Percentiles rank a stretch among this genome's conserved stretches.
phyloP scores from a whole-genome alignment of 345 rosid genomes.

The Geranium rotundifolium region DNA sequence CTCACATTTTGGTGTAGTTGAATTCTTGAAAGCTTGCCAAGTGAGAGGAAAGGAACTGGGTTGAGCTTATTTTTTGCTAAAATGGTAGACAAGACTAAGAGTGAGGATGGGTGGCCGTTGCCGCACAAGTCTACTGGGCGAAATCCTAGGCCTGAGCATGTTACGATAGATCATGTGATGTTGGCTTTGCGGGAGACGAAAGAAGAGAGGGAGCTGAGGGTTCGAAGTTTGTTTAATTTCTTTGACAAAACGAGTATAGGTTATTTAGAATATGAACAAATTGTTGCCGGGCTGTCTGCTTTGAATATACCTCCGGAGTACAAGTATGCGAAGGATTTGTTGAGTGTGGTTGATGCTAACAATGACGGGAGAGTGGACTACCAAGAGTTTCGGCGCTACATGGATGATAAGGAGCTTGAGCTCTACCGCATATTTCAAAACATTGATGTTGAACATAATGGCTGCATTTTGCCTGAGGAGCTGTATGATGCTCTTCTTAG shows the following conservation, averaged over 20 bases:
- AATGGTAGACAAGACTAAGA: conserved; percentile 6
- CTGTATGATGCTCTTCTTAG: conserved; percentile 59
- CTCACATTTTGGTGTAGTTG: too few species aligned
- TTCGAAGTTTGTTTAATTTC: conserved; percentile 44
- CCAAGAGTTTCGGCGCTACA: conserved; percentile 54
- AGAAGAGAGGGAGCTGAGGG: conserved; percentile 48
- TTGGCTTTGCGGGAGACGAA: conserved; percentile 54
- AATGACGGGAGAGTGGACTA: conserved; percentile 58
- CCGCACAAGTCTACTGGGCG: conserved; percentile 9
- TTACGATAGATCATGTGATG: conserved; percentile 56
- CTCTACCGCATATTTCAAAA: conserved; percentile 57
- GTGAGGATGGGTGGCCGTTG: not conserved
- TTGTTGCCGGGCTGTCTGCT: conserved; percentile 48
- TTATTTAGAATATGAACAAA: conserved; percentile 42
- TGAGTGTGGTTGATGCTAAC: conserved; percentile 52
- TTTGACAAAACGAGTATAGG: conserved; percentile 44
- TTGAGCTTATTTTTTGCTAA: conserved; percentile 3
- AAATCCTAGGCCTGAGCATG: conserved; percentile 24
- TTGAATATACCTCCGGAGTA: conserved; percentile 54
- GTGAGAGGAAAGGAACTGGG: not conserved
- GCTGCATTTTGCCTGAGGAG: conserved; percentile 65
- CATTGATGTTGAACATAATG: conserved; percentile 67
- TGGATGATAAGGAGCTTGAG: conserved; percentile 75
- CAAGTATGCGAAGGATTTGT: conserved; percentile 54
- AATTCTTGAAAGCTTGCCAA: too few species aligned